These are phyloP conservation scores for Tuctoria greenei DNA, from an alignment of 176 grass and related monocot species.

Conservation along the genomic window DNA sequence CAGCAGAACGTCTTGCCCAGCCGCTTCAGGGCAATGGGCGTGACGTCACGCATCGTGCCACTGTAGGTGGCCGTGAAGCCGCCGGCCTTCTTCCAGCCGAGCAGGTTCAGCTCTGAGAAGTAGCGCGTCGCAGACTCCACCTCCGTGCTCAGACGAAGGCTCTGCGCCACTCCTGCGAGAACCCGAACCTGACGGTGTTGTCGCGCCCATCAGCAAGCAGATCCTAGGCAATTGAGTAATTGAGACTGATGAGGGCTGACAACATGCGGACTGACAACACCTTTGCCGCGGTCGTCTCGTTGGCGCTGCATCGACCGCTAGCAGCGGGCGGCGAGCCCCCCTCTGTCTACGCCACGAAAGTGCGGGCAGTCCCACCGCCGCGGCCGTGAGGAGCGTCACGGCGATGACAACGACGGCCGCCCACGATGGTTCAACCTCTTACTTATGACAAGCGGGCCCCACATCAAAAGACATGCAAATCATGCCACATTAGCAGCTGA, in stretches of 20 bases:
- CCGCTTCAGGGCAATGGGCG: conserved; percentile 62
- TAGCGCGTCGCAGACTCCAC: conserved; percentile 90
- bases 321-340: conserved; percentile 4
- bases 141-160: conserved; percentile 64
- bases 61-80: conserved; percentile 54
- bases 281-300: conserved; percentile 28
- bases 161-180: too few relatives aligned
- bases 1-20: conserved; percentile 87
- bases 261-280: conserved; percentile 41
- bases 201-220: conserved; percentile 62
- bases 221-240: conserved; percentile 86
- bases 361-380: conserved; percentile 44
- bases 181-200: neutral
- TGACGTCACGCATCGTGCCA: conserved; percentile 77
- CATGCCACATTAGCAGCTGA: too few relatives aligned
- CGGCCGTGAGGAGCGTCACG: conserved; percentile 42
- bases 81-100: conserved; percentile 50
- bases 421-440: too few relatives aligned
- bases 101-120: conserved; percentile 81
- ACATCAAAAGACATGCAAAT: too few relatives aligned
- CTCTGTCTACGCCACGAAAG: conserved; percentile 54
- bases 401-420: conserved; percentile 45
- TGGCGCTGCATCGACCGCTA: conserved; percentile 17
- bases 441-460: too few relatives aligned
- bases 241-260: conserved; percentile 77